Conservation (phyloP, 306 rosid genomes). For the Corylus avellana region DNA sequence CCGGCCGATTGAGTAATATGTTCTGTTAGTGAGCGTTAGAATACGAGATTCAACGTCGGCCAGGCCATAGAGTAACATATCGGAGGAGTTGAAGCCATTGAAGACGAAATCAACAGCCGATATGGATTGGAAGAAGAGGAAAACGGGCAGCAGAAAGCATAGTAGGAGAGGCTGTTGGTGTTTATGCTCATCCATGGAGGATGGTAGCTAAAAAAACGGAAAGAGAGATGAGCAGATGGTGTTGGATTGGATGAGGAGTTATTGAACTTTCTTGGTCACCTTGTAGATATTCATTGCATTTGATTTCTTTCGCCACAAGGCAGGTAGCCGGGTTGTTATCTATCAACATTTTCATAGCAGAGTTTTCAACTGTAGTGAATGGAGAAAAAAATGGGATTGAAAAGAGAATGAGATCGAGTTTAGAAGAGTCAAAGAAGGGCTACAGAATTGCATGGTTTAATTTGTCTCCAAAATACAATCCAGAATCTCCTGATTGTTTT, state of each 20-base stretch:
- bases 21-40: constrained; percentile 61
- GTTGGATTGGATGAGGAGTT: too few relatives aligned
- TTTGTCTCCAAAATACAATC: too few relatives aligned
- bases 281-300: too few relatives aligned
- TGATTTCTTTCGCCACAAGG: too few relatives aligned
- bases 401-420: too few relatives aligned
- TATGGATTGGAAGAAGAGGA: constrained; percentile 24
- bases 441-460: too few relatives aligned
- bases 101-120: constrained; percentile 60
- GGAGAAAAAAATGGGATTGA: too few relatives aligned
- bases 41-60: constrained; percentile 55
- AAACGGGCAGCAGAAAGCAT: constrained; percentile 22
- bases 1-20: constrained; percentile 65
- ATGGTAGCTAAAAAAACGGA: neutral
- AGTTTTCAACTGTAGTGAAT: neutral
- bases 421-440: too few relatives aligned
- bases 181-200: constrained; percentile 29
- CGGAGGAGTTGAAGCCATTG: constrained; percentile 72
- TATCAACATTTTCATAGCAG: neutral
- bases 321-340: too few relatives aligned
- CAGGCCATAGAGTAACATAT: constrained; percentile 57
- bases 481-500: too few relatives aligned
- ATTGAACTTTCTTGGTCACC: constrained; percentile 5
- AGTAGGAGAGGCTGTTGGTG: constrained; percentile 17
- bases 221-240: neutral